Conservation (phyloP, 768 basidiomycete genomes). For the Boletus rubroflammeus region DNA sequence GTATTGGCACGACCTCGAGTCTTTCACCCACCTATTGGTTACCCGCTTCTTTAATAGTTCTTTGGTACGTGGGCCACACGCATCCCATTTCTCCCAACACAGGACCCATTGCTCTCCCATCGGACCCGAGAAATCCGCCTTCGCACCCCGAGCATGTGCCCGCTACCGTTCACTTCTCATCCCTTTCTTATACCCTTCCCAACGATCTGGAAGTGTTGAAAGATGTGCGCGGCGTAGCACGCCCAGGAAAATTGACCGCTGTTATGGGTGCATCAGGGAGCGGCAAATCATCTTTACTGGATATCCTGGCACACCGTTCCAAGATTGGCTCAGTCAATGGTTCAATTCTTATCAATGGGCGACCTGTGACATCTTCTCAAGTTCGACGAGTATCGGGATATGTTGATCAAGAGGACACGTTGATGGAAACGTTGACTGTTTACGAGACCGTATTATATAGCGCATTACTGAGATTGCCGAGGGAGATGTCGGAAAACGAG, state of each 20-base stretch:
- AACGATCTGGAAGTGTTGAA: slow-evolving; percentile 67
- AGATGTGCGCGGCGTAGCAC: slow-evolving; percentile 75
- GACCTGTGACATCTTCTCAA: slow-evolving; percentile 64
- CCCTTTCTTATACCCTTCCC: slow-evolving; percentile 73
- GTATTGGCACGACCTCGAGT: neutral
- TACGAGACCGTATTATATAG: slow-evolving; percentile 97
- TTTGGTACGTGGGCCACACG: slow-evolving; percentile 90
- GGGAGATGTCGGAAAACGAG: slow-evolving; percentile 94
- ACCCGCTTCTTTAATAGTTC: slow-evolving; percentile 39
- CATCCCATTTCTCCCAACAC: slow-evolving; percentile 40
- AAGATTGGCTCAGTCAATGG: slow-evolving; percentile 79
- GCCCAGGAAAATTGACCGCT: slow-evolving; percentile 88
- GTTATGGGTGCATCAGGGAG: slow-evolving; percentile 98
- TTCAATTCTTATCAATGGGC: slow-evolving; percentile 80
- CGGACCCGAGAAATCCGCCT: slow-evolving; percentile 62
- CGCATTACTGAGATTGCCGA: slow-evolving; percentile 81
- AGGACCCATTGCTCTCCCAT: slow-evolving; percentile 81
- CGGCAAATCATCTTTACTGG: slow-evolving; percentile 94
- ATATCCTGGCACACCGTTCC: slow-evolving; percentile 87
- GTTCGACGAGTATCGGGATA: slow-evolving; percentile 89
- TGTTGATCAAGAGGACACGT: slow-evolving; percentile 97
- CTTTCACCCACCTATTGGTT: neutral
- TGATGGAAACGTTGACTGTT: slow-evolving; percentile 96
- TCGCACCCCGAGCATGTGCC: slow-evolving; percentile 79
- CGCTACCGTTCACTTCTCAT: slow-evolving; percentile 86